Base-by-base conservation (phyloP, 495 filamentous ascomycete genomes). In the Penicillium bialowiezense region DNA sequence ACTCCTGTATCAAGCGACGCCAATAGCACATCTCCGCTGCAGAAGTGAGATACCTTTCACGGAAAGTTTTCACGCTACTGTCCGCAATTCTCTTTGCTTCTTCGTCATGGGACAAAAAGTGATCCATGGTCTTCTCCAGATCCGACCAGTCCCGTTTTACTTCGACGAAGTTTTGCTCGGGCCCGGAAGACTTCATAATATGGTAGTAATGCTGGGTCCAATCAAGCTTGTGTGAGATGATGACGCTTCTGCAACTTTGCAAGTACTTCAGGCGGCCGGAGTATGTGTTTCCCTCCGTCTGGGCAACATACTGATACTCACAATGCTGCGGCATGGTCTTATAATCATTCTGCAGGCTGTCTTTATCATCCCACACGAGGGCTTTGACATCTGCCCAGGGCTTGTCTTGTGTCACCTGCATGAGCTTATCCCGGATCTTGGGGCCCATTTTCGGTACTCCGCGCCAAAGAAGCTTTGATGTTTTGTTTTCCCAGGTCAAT, bases 21-120 rank as follows among this genome's bases (percentile, higher is more conserved):
- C 76, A 78, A 46, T 78, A 76, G 44, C 72, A 78, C 9, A 69
- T 63, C 41, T 73, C 63, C 0, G 74, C 75, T 1, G 77, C 72
- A 1, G 70, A 68, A n/a, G 75, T 76, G 28, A 73, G 63, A 52
- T 77, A 76, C 3, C 70, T 63, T 26, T 77, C 71, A 17, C 73
- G 44, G 52, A 81, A 78, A 5, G 54, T 62, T 31, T 53, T 51
- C 0, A 71, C 65, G 13, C 52, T 65, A 32, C 76, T 75, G 36
- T 73, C 59, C 19, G 76, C 76, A 36, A 79, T 74, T 2, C 41
- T 49, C 50, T 73, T 58, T 13, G 75, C 73, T 33, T 72, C 64
- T 7, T 64, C 49, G 0, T 63, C 60, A 32, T 75, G 53, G 5
- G 32, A 46, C 8, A 71, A 49, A 14, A 73, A 63, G 17, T 63